Conservation (phyloP, 1,284 basidiomycete genomes). For the Ustilago shanxiensis region DNA sequence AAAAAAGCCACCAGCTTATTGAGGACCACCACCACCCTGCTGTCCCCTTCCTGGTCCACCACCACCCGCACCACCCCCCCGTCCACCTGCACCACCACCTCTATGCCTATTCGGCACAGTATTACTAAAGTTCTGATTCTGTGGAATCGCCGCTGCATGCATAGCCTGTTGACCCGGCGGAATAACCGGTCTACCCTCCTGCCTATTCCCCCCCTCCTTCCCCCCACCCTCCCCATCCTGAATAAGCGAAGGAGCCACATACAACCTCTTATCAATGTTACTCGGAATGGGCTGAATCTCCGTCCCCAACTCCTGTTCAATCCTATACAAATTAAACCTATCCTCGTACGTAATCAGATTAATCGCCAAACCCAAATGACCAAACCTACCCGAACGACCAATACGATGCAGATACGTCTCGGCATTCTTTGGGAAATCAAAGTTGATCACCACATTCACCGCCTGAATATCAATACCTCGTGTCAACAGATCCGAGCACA, state of each 20-base stretch:
- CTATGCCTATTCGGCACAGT: slow-evolving; percentile 58
- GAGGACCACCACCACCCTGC: slow-evolving; percentile 29
- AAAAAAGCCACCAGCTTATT: slow-evolving; percentile 14
- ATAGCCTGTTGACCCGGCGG: slow-evolving; percentile 69
- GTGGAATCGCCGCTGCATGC: slow-evolving; percentile 65
- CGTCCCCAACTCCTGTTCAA: slow-evolving; percentile 97
- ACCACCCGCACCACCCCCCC: too few relatives aligned
- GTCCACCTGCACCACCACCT: slow-evolving; percentile 28
- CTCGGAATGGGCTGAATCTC: slow-evolving; percentile 97
- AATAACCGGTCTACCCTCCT: slow-evolving; percentile 68
- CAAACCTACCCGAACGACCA: slow-evolving; percentile 96
- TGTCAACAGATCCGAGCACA: slow-evolving; percentile 93
- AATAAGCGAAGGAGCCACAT: slow-evolving; percentile 72
- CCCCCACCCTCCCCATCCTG: slow-evolving; percentile 51
- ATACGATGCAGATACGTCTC: slow-evolving; percentile 98
- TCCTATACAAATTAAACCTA: slow-evolving; percentile 95
- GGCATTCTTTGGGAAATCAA: slow-evolving; percentile 98
- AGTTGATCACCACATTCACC: slow-evolving; percentile 99
- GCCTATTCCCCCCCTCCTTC: slow-evolving; percentile 51
- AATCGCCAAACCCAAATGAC: slow-evolving; percentile 96
- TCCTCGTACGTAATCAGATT: slow-evolving; percentile 90
- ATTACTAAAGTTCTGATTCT: slow-evolving; percentile 68
- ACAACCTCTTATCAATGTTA: slow-evolving; percentile 90
- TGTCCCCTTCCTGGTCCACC: slow-evolving; percentile 14
- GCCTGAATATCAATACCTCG: slow-evolving; percentile 99